These are phyloP conservation scores for Myrmaecium sp. DNA, from an alignment of 2,329 filamentous ascomycete species.

Conservation along the genomic window DNA sequence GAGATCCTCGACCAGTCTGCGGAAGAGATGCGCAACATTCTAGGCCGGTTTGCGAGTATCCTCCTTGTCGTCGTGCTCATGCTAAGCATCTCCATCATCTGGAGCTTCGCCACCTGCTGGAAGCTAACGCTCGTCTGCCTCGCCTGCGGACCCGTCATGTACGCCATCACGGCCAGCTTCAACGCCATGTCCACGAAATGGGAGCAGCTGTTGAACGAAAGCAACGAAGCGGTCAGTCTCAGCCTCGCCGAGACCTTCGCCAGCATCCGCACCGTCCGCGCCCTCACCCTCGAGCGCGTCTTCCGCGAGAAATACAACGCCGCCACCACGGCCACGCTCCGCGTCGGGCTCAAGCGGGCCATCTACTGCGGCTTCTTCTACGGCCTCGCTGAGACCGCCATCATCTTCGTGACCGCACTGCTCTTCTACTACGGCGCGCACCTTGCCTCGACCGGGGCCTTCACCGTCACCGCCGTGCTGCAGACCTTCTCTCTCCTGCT, in stretches of 20 bases:
- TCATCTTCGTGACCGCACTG: conserved; percentile 56
- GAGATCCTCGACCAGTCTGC: conserved; percentile 64
- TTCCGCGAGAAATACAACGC: conserved; percentile 48
- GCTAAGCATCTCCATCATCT: conserved; percentile 49
- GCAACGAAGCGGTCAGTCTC: conserved; percentile 40
- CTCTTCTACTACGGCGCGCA: conserved; percentile 70
- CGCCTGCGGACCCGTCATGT: conserved; percentile 49
- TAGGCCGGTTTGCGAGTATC: conserved; percentile 61
- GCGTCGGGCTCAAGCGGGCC: conserved; percentile 48
- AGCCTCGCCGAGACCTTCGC: conserved; percentile 60
- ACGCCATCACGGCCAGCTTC: conserved; percentile 48
- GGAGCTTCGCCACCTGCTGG: conserved; percentile 64
- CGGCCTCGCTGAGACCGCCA: conserved; percentile 59
- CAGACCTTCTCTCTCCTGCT: conserved; percentile 68
- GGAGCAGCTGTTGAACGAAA: conserved; percentile 52
- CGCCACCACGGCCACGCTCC: conserved; percentile 36
- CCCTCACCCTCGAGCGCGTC: conserved; percentile 54
- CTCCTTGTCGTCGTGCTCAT: conserved; percentile 51
- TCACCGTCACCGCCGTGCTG: conserved; percentile 42
- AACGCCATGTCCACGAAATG: conserved; percentile 49
- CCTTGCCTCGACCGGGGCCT: conserved; percentile 37
- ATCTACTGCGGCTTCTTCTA: conserved; percentile 53
- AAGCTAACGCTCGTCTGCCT: conserved; percentile 64
- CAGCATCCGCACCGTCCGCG: conserved; percentile 63
- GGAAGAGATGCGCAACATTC: conserved; percentile 72